Evolutionary conservation across 495 filamentous ascomycete species (phyloP), one percentile per base, ranked within the genome.

Genomic region (Hypoxylon fragiforme): DNA sequence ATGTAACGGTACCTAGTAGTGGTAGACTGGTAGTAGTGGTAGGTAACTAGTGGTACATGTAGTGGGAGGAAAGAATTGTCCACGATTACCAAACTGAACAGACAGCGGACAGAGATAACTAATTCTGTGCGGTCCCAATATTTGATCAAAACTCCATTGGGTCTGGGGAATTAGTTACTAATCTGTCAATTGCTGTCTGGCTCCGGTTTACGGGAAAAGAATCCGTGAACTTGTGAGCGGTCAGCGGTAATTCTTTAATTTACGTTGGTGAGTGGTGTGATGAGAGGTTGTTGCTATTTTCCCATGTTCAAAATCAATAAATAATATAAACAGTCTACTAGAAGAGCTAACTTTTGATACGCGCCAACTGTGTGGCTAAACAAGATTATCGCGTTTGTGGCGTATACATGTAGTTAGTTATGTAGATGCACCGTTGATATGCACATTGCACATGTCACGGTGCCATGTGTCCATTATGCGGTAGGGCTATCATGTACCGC

Each of bases 131-230:
- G 43, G 43, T 59, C 55, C 43, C 55, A 21, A 28, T 31, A 30
- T n/a, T 43, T 7, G 37, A 24, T 59, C 35, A 62, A 56, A 57
- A 53, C 52, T 53, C 58, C 58, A 62, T 62, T 44, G 47, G 39
- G 26, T 18, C 45, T 41, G 6, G 16, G 13, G 41, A 44, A 35
- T 43, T 34, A 28, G 24, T n/a, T 21, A 3, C 28, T 32, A 15
- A 58, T 31, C 45, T 40, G 14, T 31, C 24, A 28, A 28, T 35
- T 31, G 37, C 18, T 18, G 44, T 47, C 18, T 50, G 30, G 4
- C 24, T 4, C 24, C 12, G 13, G 49, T 39, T 34, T 44, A 24
- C 13, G 28, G 37, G 4, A 28, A 37, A 28, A 9, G 37, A 28
- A 47, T 47, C 19, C 26, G 39, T 28, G 20, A 42, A 38, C 24